Evolutionary conservation across 345 rosid species (phyloP), one percentile per base, ranked within the genome.

Genomic region (Euphorbia peplus): DNA sequence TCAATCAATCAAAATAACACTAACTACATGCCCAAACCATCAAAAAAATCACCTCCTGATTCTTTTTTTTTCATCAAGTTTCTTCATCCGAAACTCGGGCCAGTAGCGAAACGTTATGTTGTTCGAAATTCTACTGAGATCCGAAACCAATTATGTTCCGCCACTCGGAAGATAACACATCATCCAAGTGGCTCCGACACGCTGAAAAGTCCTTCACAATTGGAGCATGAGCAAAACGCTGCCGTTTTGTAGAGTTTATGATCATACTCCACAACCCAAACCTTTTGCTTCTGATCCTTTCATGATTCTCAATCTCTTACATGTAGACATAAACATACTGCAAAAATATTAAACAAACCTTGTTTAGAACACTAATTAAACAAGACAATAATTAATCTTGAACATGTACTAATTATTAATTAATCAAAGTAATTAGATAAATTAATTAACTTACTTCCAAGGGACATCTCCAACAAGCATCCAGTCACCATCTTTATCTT

Each of bases 321-420:
- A 93, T 63, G 98, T 86, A 19, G 85, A 76, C 71, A 84, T 81
- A 79, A 93, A 93, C 98, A 89, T 91, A 18, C 95, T 88, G 91
- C 56, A 83, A 72, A 8, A 64, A 35, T 18, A 72, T 13, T 4
- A 80, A 30, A 54, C 15, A 71, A 41, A 22, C 69, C 69, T 59
- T 25, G 32, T 69, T 53, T 41, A 61, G 65, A 21, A 39, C 65
- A 47, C n/a, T n/a, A 32, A 32, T 32, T 32, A 32, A 32, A 32
- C 37, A 3, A 32, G 37, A 32, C 37, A 32, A 26, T 25, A 25
- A 4, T 39, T 4, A 41, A n/a, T n/a, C n/a, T 32, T 15, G 7
- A 10, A 39, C 11, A 30, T 12, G 7, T 1, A 19, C 11, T 16
- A 41, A 48, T 12, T n/a, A n/a, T n/a, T n/a, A n/a, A n/a, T n/a